phyloP scores from a whole-genome alignment of 2,329 filamentous ascomycete species.

The Moelleriella libera region DNA sequence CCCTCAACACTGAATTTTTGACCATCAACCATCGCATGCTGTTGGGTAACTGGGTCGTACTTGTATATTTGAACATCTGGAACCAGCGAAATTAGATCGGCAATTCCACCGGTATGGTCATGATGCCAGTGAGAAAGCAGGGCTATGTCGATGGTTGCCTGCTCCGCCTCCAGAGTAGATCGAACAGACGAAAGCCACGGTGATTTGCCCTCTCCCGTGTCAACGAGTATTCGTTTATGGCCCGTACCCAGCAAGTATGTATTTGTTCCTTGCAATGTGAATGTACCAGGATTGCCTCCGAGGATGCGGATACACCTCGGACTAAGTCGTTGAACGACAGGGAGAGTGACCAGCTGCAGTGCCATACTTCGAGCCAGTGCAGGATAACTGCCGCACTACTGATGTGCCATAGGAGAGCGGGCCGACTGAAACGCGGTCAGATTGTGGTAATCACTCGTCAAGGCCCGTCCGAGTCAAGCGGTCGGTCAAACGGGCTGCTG shows the following conservation, averaged over 20 bases:
- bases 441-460: too few relatives aligned
- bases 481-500: too few relatives aligned
- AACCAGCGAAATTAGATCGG: slow-evolving; percentile 50
- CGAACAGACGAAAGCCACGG: slow-evolving; percentile 58
- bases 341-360: slow-evolving; percentile 41
- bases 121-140: slow-evolving; percentile 87
- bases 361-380: slow-evolving; percentile 1
- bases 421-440: too few relatives aligned
- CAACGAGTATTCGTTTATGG: slow-evolving; percentile 60
- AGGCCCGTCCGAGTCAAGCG: too few relatives aligned
- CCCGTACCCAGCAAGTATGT: slow-evolving; percentile 85
- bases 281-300: slow-evolving; percentile 82
- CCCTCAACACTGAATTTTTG: slow-evolving; percentile 43
- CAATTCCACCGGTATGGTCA: slow-evolving; percentile 70
- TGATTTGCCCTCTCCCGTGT: slow-evolving; percentile 73
- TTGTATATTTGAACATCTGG: slow-evolving; percentile 54
- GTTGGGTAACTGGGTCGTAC: slow-evolving; percentile 37
- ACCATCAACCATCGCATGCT: slow-evolving; percentile 31
- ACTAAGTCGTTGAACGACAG: slow-evolving; percentile 65
- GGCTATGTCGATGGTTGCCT: slow-evolving; percentile 51
- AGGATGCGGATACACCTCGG: slow-evolving; percentile 69
- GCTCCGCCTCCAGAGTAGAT: slow-evolving; percentile 50
- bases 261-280: slow-evolving; percentile 68
- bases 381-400: too few relatives aligned
- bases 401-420: too few relatives aligned